Base-by-base conservation (phyloP, 257 asterid species). In the Primulina eburnea region DNA sequence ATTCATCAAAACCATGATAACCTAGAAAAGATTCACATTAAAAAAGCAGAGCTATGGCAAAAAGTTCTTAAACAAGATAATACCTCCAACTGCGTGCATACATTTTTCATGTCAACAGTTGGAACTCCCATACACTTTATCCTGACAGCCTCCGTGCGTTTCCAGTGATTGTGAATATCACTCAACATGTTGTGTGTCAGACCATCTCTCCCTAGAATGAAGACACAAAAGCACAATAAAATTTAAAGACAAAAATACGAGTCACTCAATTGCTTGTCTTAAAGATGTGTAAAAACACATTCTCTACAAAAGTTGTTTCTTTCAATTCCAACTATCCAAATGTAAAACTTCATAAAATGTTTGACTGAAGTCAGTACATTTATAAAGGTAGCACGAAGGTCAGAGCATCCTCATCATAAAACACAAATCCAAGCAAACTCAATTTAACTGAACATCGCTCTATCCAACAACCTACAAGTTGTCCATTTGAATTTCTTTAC, bases 81-180 rank as follows among this genome's bases (percentile, higher is more conserved):
- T 87, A 90, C 97, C 99, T 93, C 99, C 84, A 93, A 77, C 65
- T 90, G 96, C 55, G 69, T 24, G 83, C 97, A 90, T 60, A 93
- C 64, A 60, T 93, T 90, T 75, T 87, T 90, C 97, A 93, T 93
- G 75, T 90, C 92, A 64, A 90, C 90, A 37, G 99, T 93, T 38
- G 99, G 95, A 52, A 90, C 96, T 4, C 99, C 99, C 96, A 93
- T 83, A 72, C 97, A 93, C 88, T 90, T 93, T 71, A 93, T 89
- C 84, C 97, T 83, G 57, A 87, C 91, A 62, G 95, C 96, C 77
- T 93, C 96, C 2, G 89, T 75, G 32, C 81, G 84, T 85, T 89
- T 89, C 99, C 97, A 90, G 83, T 89, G 82, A 72, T 87, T 84
- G 78, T 93, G 96, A 68, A 93, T 89, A 75, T 84, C 96, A 69